Conservation (phyloP, 2,329 filamentous ascomycete genomes). For the Monosporascus ibericus region DNA sequence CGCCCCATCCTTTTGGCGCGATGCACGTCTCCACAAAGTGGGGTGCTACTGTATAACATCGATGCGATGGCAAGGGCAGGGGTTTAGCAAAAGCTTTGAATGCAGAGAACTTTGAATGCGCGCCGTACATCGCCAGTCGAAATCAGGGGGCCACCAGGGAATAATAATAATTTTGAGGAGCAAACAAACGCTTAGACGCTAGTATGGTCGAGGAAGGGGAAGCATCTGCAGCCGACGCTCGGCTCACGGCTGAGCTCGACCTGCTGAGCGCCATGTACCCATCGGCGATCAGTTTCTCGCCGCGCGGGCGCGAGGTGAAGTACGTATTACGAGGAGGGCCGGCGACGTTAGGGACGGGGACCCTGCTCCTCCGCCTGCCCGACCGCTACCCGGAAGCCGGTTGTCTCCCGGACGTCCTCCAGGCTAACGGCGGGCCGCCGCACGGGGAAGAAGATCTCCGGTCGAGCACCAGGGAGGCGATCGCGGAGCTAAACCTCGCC, state of each 20-base stretch:
- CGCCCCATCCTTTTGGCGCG: no score
- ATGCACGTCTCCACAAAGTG: no score
- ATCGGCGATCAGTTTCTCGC: constrained; percentile 11
- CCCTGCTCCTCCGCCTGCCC: constrained; percentile 13
- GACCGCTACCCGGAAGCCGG: constrained; percentile 10
- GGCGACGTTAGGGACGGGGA: background rate
- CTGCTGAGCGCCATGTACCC: constrained; percentile 12
- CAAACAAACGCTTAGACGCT: no score
- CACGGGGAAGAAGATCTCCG: constrained; percentile 9
- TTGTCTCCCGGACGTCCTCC: constrained; percentile 12
- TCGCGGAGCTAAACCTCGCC: constrained; percentile 2
- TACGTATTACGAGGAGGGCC: constrained; percentile 2
- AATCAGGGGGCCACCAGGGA: no score
- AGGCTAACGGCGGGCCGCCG: constrained; percentile 8
- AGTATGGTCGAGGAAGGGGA: background rate
- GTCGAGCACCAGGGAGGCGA: constrained; percentile 6
- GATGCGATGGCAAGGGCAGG: no score
- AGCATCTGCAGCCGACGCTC: background rate
- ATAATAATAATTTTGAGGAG: no score
- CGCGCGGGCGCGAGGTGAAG: constrained; percentile 11
- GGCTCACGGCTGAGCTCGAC: constrained; percentile 4
- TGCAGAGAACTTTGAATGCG: no score
- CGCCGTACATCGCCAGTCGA: no score
- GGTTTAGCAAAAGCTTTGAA: no score
- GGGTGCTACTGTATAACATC: no score